These are phyloP conservation scores for Diplodia corticola DNA, from an alignment of 2,329 filamentous ascomycete species.

Conservation along the genomic window DNA sequence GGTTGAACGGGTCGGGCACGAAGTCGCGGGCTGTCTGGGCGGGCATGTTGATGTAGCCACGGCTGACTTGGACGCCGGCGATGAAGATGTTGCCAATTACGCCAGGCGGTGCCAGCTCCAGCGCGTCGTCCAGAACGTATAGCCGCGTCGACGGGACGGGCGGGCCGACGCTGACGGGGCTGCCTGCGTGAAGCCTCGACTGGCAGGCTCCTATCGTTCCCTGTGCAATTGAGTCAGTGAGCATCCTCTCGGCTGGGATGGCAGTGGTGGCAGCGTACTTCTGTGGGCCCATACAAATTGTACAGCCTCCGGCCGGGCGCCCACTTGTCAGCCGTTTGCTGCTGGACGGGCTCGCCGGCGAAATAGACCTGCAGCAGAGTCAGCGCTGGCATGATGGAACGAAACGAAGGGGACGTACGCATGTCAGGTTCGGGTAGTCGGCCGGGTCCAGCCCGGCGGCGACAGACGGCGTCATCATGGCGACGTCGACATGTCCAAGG, in stretches of 20 bases:
- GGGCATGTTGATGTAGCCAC: conserved; percentile 44
- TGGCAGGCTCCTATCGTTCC: no score
- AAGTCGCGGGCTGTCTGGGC: conserved; percentile 36
- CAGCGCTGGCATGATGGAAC: background rate
- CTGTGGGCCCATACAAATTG: conserved; percentile 51
- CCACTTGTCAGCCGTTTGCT: conserved; percentile 39
- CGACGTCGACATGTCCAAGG: conserved; percentile 33
- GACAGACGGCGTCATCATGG: conserved; percentile 45
- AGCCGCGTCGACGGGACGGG: conserved; percentile 41
- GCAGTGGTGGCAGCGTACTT: conserved; percentile 37
- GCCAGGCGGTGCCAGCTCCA: conserved; percentile 35
- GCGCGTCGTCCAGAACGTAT: conserved; percentile 45
- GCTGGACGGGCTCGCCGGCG: conserved; percentile 31
- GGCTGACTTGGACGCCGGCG: conserved; percentile 46
- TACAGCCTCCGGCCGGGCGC: conserved; percentile 32
- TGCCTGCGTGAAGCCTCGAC: no score
- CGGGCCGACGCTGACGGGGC: conserved; percentile 41
- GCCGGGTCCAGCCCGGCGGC: conserved; percentile 35
- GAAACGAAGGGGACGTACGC: background rate
- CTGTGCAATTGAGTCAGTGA: no score
- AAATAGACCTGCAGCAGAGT: background rate
- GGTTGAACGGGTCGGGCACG: conserved; percentile 35
- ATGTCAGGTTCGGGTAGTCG: conserved; percentile 36
- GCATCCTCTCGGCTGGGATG: no score
- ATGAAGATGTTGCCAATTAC: conserved; percentile 46